Conservation (phyloP, 1,284 basidiomycete genomes). For the Fomes fomentarius region DNA sequence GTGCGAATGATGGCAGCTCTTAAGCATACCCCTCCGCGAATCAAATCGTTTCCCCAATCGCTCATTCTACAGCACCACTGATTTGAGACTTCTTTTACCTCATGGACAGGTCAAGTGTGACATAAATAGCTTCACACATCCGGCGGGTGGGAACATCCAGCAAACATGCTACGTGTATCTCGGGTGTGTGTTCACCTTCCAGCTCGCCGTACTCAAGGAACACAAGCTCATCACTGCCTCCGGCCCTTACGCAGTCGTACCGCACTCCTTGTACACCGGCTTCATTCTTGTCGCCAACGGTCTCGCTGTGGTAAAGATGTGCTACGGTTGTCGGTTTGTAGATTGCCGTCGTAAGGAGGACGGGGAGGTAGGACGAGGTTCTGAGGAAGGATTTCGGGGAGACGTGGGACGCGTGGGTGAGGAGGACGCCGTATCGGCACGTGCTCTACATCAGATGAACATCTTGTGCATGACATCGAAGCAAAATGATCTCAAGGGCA, state of each 20-base stretch:
- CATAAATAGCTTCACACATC: too few relatives aligned
- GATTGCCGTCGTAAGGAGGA: not conserved
- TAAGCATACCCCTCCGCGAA: too few relatives aligned
- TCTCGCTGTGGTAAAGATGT: not conserved
- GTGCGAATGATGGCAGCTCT: too few relatives aligned
- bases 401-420: conserved; percentile 10
- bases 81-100: too few relatives aligned
- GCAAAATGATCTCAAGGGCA: too few relatives aligned
- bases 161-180: too few relatives aligned
- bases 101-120: too few relatives aligned
- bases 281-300: not conserved
- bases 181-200: conserved; percentile 21
- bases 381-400: conserved; percentile 5
- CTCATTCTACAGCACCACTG: too few relatives aligned
- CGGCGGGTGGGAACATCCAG: too few relatives aligned
- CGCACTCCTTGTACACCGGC: conserved; percentile 20
- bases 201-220: conserved; percentile 13
- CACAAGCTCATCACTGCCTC: conserved; percentile 22
- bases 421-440: conserved; percentile 5
- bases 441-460: conserved; percentile 1
- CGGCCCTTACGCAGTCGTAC: conserved; percentile 23
- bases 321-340: not conserved
- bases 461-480: too few relatives aligned
- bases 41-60: too few relatives aligned
- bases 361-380: conserved; percentile 1